Evolutionary conservation across 441 rosid genomes (phyloP).

Genomic region (Omphalea diandra): DNA sequence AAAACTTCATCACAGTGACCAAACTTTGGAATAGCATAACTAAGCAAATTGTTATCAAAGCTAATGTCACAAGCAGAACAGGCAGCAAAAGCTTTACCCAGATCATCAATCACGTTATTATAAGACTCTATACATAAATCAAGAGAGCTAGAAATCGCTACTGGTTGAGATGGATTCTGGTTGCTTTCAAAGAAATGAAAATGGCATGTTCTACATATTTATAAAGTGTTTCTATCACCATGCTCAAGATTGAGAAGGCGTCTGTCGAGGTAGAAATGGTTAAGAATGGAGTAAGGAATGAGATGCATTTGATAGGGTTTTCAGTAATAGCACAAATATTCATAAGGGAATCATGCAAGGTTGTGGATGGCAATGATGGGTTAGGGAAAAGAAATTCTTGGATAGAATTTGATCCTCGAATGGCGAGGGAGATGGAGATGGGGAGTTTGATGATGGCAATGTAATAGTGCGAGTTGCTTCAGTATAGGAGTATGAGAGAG

Average conservation of each 20-base stretch:
- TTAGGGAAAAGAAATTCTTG: too few relatives aligned
- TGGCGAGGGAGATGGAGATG: too few relatives aligned
- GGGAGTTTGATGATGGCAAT: too few relatives aligned
- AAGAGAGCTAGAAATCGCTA: not conserved
- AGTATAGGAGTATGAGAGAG: too few relatives aligned
- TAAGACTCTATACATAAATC: not conserved
- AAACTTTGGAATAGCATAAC: not conserved
- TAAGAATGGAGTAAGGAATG: not conserved
- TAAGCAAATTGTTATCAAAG: not conserved
- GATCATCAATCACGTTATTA: not conserved
- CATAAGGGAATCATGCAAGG: not conserved
- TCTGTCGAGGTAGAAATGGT: not conserved
- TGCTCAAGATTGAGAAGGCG: not conserved
- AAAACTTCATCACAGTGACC: not conserved
- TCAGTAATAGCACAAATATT: not conserved
- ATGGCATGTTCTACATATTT: not conserved
- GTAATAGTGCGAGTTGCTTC: too few relatives aligned
- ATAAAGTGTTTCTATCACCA: not conserved
- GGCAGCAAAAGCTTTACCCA: not conserved
- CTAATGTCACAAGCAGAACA: not conserved
- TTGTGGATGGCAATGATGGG: not conserved
- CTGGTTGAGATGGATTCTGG: not conserved
- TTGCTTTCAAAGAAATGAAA: not conserved
- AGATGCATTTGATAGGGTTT: not conserved
- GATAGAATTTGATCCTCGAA: too few relatives aligned